A percentile compares a stretch with the other conserved stretches of the same genome.
Evolutionary conservation across 2,329 filamentous ascomycete species (phyloP).

Genomic region (Phialophora verrucosa): DNA sequence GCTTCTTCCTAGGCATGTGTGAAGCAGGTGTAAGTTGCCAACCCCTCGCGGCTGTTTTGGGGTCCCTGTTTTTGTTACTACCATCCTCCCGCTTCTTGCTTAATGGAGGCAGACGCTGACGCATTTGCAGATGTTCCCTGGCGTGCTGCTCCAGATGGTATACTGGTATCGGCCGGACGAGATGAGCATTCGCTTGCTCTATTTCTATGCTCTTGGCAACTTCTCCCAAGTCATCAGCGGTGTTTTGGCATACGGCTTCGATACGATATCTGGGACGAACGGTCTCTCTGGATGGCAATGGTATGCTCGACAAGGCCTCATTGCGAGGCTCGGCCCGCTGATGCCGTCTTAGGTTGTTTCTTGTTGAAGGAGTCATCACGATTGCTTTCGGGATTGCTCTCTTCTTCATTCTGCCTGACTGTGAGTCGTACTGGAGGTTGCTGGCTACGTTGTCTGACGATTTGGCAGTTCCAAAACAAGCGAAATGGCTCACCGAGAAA

Average conservation of each 20-base stretch:
- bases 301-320: conserved; percentile 7
- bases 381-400: conserved; percentile 48
- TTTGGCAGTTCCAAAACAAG: conserved; percentile 49
- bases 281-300: conserved; percentile 38
- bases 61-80: too few species aligned
- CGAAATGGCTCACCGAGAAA: conserved; percentile 53
- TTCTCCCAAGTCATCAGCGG: conserved; percentile 47
- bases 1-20: conserved; percentile 65
- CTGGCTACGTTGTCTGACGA: neutral
- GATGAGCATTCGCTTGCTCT: conserved; percentile 62
- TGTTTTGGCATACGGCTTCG: conserved; percentile 40
- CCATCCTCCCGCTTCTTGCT: neutral
- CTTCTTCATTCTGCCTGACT: conserved; percentile 52
- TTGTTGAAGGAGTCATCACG: conserved; percentile 52
- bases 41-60: too few species aligned
- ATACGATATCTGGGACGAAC: conserved; percentile 29
- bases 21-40: conserved; percentile 62
- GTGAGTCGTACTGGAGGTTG: conserved; percentile 2
- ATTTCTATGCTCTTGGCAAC: conserved; percentile 49
- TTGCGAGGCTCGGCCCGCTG: conserved; percentile 1
- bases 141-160: conserved; percentile 70
- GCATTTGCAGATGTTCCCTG: conserved; percentile 63
- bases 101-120: neutral
- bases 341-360: conserved; percentile 45
- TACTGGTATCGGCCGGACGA: conserved; percentile 73